A percentile compares a stretch with the other conserved stretches of the same genome.
Conservation (phyloP, 2,329 filamentous ascomycete genomes). For the Neonectria neomacrospora region DNA sequence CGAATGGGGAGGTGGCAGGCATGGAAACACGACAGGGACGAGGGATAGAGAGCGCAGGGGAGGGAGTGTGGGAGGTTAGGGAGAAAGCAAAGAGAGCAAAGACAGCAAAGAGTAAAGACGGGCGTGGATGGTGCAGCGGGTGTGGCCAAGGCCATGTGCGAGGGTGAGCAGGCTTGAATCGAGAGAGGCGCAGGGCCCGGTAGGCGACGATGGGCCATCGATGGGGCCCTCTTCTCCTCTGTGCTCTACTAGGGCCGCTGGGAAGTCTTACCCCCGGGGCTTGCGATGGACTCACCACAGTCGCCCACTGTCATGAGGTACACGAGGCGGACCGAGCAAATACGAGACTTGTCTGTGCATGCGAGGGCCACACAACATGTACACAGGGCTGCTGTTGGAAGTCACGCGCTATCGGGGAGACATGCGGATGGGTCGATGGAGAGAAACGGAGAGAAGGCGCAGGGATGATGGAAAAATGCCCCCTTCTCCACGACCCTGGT, state of each 20-base stretch:
- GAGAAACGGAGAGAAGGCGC: slow-evolving; percentile 15
- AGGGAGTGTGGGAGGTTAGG: slow-evolving; percentile 37
- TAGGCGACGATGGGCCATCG: slow-evolving; percentile 10
- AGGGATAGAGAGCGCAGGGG: slow-evolving; percentile 20
- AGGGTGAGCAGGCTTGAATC: slow-evolving; percentile 20
- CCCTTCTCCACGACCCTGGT: slow-evolving; percentile 21
- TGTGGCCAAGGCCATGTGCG: slow-evolving; percentile 21
- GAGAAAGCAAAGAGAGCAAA: slow-evolving; percentile 31
- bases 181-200: slow-evolving; percentile 19
- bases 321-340: slow-evolving; percentile 18
- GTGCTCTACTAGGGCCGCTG: not conserved
- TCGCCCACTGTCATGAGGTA: slow-evolving; percentile 30
- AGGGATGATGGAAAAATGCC: slow-evolving; percentile 28
- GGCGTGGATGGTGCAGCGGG: slow-evolving; percentile 27
- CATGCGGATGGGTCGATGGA: slow-evolving; percentile 32
- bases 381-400: slow-evolving; percentile 10
- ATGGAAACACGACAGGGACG: slow-evolving; percentile 51
- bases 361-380: slow-evolving; percentile 22
- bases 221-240: not conserved
- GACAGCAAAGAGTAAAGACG: slow-evolving; percentile 29
- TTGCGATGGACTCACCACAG: slow-evolving; percentile 26
- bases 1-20: slow-evolving; percentile 46
- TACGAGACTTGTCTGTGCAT: slow-evolving; percentile 24
- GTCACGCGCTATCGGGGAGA: slow-evolving; percentile 33
- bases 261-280: slow-evolving; percentile 6